Conservation (phyloP, 108 stramenopile species). For the Cafeteria roenbergensis region DNA sequence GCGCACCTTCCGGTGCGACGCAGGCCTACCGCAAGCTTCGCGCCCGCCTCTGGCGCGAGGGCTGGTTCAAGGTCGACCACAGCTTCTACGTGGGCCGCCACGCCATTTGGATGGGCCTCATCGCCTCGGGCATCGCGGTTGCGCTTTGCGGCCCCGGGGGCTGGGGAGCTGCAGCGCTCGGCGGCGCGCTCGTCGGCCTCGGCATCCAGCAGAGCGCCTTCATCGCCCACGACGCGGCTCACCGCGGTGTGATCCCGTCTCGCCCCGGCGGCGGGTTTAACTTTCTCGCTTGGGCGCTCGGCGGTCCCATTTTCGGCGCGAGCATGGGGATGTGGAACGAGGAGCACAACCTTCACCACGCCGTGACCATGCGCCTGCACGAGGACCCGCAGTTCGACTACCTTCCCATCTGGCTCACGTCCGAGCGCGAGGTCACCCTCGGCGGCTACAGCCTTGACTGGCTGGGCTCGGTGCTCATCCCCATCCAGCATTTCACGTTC, state of each 20-base stretch:
- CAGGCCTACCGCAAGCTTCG: conserved; percentile 7
- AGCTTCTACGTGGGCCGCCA: neutral
- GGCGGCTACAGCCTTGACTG: neutral
- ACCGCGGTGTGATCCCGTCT: conserved; percentile 6
- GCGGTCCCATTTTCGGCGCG: conserved; percentile 10
- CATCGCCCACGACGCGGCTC: conserved; percentile 17
- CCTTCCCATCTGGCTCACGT: conserved; percentile 14
- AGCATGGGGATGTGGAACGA: conserved; percentile 14
- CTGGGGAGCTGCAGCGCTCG: neutral
- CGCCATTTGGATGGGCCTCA: neutral
- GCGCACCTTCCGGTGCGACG: neutral
- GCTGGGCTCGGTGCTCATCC: neutral
- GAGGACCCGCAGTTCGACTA: conserved; percentile 20
- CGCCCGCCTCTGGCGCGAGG: conserved; percentile 12
- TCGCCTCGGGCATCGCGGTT: neutral
- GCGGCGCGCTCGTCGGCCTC: neutral
- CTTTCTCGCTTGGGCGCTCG: conserved; percentile 16
- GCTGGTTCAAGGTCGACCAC: conserved; percentile 8
- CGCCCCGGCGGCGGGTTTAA: neutral
- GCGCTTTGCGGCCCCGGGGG: neutral
- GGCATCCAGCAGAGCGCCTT: conserved; percentile 18
- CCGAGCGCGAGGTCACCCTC: conserved; percentile 5
- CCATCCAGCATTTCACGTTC: conserved; percentile 13
- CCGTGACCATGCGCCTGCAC: conserved; percentile 1
- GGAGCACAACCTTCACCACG: conserved; percentile 18